Evolutionary conservation across 208 protist species (phyloP), one percentile per base, ranked within the genome.

Genomic region (Leishmania turanica): DNA sequence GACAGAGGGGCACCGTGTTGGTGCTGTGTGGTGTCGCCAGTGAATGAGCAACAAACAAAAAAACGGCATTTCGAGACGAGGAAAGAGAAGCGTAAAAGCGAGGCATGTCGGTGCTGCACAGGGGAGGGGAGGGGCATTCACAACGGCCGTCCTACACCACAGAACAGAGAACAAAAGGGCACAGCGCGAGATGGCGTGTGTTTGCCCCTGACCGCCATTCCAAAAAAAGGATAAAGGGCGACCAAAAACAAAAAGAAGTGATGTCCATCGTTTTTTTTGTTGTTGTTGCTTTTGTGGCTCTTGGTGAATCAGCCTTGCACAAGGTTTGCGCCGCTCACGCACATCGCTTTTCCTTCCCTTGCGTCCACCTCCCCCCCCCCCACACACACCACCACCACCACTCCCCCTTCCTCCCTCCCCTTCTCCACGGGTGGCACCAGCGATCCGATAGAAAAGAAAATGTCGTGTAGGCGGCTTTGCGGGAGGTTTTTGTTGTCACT

Each of bases 81-180:
- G 7, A 60, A 76, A 77, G 71, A 82, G 51, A 78, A 51, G 49
- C 42, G 45, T 31, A 64, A 74, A 74, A 75, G 37, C 27, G 76
- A 84, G n/a, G n/a, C 53, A 83, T 68, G n/a, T 31, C 24, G 45
- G 37, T 75, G 47, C 15, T 21, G 31, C 21, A 65, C 27, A 80
- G 49, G 11, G 42, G 80, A 79, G 37, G 5, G 1, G 45, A 31
- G 45, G 27, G 17, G 27, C 7, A 53, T 34, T 53, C 45, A 13
- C 21, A 19, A 2, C 31, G 21, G 40, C 17, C 68, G 27, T 9
- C 45, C 42, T 37, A 37, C 45, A 37, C 11, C 40, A 27, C 40
- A 45, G 17, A 31, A 71, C 27, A 27, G 4, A 40, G 21, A 34
- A 40, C 27, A 21, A 34, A 19, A 42, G 34, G 40, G 37, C 65